phyloP scores from a whole-genome alignment of 768 basidiomycete genomes.

The Lactarius sp. region DNA sequence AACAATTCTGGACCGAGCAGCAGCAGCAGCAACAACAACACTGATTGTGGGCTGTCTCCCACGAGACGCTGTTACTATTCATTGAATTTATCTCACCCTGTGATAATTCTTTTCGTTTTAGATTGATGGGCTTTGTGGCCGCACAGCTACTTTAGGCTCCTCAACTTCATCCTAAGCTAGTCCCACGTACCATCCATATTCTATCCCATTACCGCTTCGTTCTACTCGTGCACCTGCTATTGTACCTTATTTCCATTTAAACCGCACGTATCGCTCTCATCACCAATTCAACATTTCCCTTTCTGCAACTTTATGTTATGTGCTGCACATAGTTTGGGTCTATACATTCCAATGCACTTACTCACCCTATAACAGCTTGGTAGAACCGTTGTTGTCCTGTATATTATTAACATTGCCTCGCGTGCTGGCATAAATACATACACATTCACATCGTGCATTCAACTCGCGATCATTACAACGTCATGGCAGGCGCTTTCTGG shows the following conservation, averaged over 20 bases:
- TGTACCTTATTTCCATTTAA: constrained; percentile 23
- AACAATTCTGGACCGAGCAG: constrained; percentile 21
- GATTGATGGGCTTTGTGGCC: not conserved
- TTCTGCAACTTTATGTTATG: constrained; percentile 23
- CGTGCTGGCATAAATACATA: constrained; percentile 17
- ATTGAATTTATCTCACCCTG: not conserved
- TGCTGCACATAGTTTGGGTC: constrained; percentile 23
- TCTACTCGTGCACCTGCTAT: constrained; percentile 10
- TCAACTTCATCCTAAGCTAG: not conserved
- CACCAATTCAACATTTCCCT: constrained; percentile 9
- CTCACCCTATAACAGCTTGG: constrained; percentile 21
- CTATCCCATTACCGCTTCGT: constrained; percentile 14
- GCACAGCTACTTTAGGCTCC: not conserved
- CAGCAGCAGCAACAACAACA: constrained; percentile 21
- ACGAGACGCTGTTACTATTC: not conserved
- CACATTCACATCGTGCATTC: constrained; percentile 13
- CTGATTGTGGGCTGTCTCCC: not conserved
- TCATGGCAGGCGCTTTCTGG: not conserved
- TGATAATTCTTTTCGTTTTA: not conserved
- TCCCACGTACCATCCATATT: constrained; percentile 10
- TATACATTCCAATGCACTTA: constrained; percentile 21
- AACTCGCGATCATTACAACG: constrained; percentile 10
- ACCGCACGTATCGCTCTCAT: constrained; percentile 16
- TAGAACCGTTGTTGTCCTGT: constrained; percentile 20
- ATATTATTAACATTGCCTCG: constrained; percentile 20